Evolutionary conservation across 2,329 filamentous ascomycete genomes (phyloP), one percentile per base, ranked within the genome.

Genomic region (Alternaria tenuissima): DNA sequence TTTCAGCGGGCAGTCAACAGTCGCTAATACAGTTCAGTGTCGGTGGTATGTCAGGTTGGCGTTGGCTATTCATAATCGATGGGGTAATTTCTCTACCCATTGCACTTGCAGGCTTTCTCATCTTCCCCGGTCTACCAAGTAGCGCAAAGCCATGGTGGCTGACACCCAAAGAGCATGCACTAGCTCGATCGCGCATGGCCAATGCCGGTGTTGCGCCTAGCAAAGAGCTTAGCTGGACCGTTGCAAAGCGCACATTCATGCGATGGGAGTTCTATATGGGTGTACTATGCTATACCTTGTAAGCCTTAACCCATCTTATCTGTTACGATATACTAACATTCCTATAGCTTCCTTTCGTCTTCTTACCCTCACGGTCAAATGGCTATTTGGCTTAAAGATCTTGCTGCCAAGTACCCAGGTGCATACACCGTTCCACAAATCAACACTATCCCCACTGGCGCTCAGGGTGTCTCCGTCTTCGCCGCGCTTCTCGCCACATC

Each of bases 21-120:
- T 41, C n/a, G 34, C 56, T 65, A 24, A 65, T n/a, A 2, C 8
- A 2, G 16, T 20, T 3, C 6, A 67, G 69, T 0, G 70, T 81
- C 0, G 71, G 71, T 11, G 85, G 85, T 0, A 81, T 83, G 68
- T 75, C 81, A 0, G 85, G 85, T 0, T 86, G 83, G 83, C 59
- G 76, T 26, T 78, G 76, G 85, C 77, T 88, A 0, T 88, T 88
- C 57, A 83, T 88, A 39, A 84, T 87, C 42, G 85, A 88, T 65
- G 84, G 83, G 0, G 76, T 86, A 39, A 86, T 87, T 64, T 85
- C 83, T 2, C 77, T 88, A 3, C 86, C 85, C 0, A 82, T 88
- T 14, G 84, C 84, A 2, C 57, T 87, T 1, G 80, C 84, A 5
- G 85, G 86, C 0, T 88, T 82, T 67, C 71, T 86, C 7, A 80